Percentiles rank a stretch among this genome's conserved stretches.
Evolutionary conservation across 306 rosid species (phyloP).

Genomic region (Lathyrus aphaca): DNA sequence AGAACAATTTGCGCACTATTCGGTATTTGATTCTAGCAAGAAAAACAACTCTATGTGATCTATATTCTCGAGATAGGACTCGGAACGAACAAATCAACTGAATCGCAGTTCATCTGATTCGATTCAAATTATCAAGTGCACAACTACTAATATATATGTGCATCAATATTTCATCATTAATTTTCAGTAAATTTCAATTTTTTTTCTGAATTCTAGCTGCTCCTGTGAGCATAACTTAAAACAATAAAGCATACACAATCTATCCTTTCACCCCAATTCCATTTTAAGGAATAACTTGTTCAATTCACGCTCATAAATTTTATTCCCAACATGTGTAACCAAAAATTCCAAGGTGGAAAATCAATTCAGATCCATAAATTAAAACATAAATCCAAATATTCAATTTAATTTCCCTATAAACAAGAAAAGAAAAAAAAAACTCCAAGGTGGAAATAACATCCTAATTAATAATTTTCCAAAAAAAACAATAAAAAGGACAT

Average conservation of each 20-base stretch:
- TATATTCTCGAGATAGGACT: not conserved
- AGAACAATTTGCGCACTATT: not conserved
- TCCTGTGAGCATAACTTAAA: constrained; percentile 1
- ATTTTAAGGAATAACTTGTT: constrained; percentile 16
- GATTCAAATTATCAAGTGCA: not conserved
- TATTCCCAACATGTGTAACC: constrained; percentile 4
- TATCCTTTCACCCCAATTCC: not conserved
- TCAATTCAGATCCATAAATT: constrained; percentile 58
- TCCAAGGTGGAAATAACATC: constrained; percentile 1
- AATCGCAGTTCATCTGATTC: not conserved
- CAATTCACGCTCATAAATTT: constrained; percentile 21
- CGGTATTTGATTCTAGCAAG: not conserved
- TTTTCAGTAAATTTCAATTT: not conserved
- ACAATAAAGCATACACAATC: constrained; percentile 10
- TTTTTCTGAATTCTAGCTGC: not conserved
- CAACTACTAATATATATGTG: not conserved
- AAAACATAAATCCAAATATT: constrained; percentile 1
- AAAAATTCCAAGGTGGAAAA: constrained; percentile 24
- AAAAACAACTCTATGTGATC: constrained; percentile 8
- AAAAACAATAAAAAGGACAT: not conserved
- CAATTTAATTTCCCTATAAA: constrained; percentile 12
- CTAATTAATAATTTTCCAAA: constrained; percentile 16
- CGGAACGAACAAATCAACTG: not conserved
- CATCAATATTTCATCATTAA: not conserved
- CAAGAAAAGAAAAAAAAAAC: not conserved